A percentile compares a stretch with the other conserved stretches of the same genome.
phyloP scores from a whole-genome alignment of 441 rosid genomes.

The Breynia disticha region DNA sequence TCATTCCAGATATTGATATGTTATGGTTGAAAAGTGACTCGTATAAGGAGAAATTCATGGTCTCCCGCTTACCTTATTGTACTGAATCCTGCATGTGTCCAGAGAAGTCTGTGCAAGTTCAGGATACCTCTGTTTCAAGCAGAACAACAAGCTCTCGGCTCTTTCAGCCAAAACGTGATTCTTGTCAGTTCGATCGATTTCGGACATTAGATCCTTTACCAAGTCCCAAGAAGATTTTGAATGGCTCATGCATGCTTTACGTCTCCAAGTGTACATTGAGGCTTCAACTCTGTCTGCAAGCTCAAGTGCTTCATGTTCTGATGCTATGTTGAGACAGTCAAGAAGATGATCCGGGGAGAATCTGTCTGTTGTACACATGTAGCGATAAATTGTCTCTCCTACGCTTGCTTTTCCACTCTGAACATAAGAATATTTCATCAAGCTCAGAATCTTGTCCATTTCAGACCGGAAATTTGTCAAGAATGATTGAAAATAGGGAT shows the following conservation, averaged over 20 bases:
- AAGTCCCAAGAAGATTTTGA: slow-evolving; percentile 87
- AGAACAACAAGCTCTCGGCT: slow-evolving; percentile 77
- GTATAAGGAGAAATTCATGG: not conserved
- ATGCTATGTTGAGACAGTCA: slow-evolving; percentile 72
- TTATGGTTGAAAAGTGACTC: not conserved
- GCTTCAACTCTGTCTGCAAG: slow-evolving; percentile 88
- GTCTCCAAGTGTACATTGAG: slow-evolving; percentile 75
- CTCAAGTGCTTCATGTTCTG: slow-evolving; percentile 96
- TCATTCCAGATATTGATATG: not conserved
- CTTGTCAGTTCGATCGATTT: slow-evolving; percentile 62
- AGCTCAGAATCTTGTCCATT: not conserved
- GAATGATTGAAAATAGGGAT: not conserved
- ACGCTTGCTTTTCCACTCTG: slow-evolving; percentile 85
- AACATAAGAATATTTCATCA: not conserved
- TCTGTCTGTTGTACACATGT: slow-evolving; percentile 57
- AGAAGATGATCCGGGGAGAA: slow-evolving; percentile 80
- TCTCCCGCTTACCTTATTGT: slow-evolving; percentile 50
- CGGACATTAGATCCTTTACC: slow-evolving; percentile 86
- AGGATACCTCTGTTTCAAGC: slow-evolving; percentile 81
- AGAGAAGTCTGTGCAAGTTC: slow-evolving; percentile 86
- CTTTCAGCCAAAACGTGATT: slow-evolving; percentile 68
- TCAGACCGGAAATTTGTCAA: not conserved
- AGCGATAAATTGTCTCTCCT: slow-evolving; percentile 78
- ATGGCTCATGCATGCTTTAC: slow-evolving; percentile 39
- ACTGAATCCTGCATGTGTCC: slow-evolving; percentile 92